A percentile compares a stretch with the other conserved stretches of the same genome.
These are phyloP conservation scores for Pugionium cornutum DNA, from an alignment of 345 rosid genomes.

Conservation along the genomic window DNA sequence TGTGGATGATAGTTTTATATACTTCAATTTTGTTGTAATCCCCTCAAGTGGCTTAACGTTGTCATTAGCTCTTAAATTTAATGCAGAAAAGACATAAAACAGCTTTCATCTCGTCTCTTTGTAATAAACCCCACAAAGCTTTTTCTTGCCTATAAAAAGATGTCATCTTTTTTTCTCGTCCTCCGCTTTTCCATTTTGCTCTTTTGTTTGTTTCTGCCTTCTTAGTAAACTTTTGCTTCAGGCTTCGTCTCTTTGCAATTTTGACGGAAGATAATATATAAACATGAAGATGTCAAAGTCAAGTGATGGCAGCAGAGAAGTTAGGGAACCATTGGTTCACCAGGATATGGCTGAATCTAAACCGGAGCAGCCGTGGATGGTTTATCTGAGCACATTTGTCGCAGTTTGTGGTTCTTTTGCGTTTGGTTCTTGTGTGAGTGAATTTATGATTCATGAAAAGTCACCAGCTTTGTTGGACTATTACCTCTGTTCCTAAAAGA, in stretches of 20 bases:
- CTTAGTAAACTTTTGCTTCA: conserved; percentile 33
- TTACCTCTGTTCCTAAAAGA: not conserved
- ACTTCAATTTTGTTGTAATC: conserved; percentile 13
- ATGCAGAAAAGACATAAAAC: conserved; percentile 27
- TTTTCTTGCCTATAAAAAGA: conserved; percentile 29
- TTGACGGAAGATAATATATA: conserved; percentile 24
- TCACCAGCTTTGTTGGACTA: not conserved
- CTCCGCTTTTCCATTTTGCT: conserved; percentile 27
- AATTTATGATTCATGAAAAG: not conserved
- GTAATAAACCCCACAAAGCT: conserved; percentile 15
- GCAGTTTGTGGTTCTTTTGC: conserved; percentile 85
- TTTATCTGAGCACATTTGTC: conserved; percentile 73
- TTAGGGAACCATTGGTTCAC: conserved; percentile 31
- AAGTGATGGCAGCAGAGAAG: conserved; percentile 31
- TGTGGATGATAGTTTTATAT: conserved; percentile 6
- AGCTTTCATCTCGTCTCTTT: conserved; percentile 27
- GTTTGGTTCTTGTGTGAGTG: conserved; percentile 84
- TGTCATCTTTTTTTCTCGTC: conserved; percentile 19
- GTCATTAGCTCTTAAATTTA: conserved; percentile 16
- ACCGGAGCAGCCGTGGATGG: conserved; percentile 59
- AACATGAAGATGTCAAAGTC: conserved; percentile 27
- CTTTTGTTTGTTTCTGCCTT: conserved; percentile 15
- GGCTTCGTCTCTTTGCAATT: conserved; percentile 37
- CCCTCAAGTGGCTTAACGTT: conserved; percentile 20
- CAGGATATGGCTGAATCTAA: conserved; percentile 39